phyloP scores from a whole-genome alignment of 108 stramenopile genomes.

The Cylindrotheca closterium region DNA sequence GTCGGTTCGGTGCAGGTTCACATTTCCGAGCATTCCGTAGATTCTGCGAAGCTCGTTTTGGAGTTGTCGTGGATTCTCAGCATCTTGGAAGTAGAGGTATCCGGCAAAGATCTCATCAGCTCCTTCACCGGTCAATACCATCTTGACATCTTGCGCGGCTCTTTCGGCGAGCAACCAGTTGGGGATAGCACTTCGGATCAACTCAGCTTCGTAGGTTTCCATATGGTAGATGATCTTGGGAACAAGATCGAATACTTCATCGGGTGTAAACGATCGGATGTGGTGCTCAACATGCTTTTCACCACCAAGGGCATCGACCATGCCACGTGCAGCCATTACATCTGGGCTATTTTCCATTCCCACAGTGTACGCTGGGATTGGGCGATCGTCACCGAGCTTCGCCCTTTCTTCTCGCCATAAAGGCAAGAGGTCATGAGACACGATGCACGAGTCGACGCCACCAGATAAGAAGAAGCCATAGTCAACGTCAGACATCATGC shows the following conservation, averaged over 20 bases:
- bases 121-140: constrained; percentile 82
- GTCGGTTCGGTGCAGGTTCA: constrained; percentile 75
- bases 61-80: constrained; percentile 48
- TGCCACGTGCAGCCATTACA: constrained; percentile 65
- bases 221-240: constrained; percentile 79
- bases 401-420: constrained; percentile 42
- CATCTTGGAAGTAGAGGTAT: constrained; percentile 75
- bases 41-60: constrained; percentile 71
- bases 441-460: constrained; percentile 76
- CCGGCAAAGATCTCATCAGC: constrained; percentile 77
- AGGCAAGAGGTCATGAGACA: constrained; percentile 59
- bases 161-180: constrained; percentile 78
- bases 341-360: constrained; percentile 80
- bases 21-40: constrained; percentile 62
- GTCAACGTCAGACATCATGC: constrained; percentile 65
- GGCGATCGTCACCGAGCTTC: constrained; percentile 54
- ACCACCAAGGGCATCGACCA: constrained; percentile 71
- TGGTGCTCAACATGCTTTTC: constrained; percentile 50
- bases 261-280: constrained; percentile 55
- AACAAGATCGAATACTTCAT: constrained; percentile 73
- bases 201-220: constrained; percentile 82
- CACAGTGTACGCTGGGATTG: constrained; percentile 68
- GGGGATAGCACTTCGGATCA: constrained; percentile 75
- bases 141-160: constrained; percentile 71
- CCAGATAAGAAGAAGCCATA: constrained; percentile 74